Base-by-base conservation (phyloP, 345 rosid species). In the Rhodamnia argentea region DNA sequence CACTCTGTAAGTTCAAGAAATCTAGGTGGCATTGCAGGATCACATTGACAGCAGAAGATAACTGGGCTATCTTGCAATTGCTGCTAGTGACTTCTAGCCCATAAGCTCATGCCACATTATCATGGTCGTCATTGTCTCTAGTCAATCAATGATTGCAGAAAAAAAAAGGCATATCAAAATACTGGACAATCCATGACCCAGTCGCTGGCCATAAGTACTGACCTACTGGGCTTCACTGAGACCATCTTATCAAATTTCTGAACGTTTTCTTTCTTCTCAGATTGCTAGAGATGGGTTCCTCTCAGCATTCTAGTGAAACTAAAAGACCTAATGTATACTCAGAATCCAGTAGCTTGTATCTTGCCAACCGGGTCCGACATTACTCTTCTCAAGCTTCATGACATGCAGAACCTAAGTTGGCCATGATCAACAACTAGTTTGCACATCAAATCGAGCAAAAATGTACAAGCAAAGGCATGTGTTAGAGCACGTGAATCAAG, bases 51-150 rank as follows among this genome's bases (percentile, higher is more conserved):
- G 78, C 13, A 15, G 24, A 70, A 13, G 24, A 70, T 32, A 32
- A 32, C 78, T 10, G 0, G 0, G 44, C 13, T 70, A 37, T 70
- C 78, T 32, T 70, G 13, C 12, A 70, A 32, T 16, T 70, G 78
- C 78, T 2, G 4, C 78, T 70, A 32, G 3, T 32, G 78, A 16
- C 47, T 32, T 4, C 16, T 62, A 29, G 29, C 75, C 42, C 40
- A 62, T 29, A 15, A 62, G 37, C 75, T 29, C 5, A 0, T 58
- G 62, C 62, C 14, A 24, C 6, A 0, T 58, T 2, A 58, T 26
- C 4, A 0, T 7, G 1, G 6, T 6, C n/a, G 32, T 8, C 2
- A 0, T n/a, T 15, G 0, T n/a, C 4, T 59, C 32, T 59, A 1
- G 2, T 59, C 70, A n/a, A 59, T 59, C 70, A 59, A 12, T 29